phyloP scores from a whole-genome alignment of 768 basidiomycete species.

The Polyporus arcularius region DNA sequence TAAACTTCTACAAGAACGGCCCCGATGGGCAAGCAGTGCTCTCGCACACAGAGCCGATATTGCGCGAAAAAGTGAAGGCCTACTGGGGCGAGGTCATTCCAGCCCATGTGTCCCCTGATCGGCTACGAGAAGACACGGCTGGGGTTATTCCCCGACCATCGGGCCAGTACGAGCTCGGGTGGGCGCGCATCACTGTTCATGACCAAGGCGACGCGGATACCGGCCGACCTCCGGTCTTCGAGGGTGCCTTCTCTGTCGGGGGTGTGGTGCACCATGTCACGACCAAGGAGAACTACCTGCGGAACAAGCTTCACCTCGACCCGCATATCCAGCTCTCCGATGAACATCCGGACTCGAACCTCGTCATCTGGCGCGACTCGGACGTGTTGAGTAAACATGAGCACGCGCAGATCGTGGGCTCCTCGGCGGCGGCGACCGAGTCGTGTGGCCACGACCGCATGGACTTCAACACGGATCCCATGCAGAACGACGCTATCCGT shows the following conservation, averaged over 20 bases:
- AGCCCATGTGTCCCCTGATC: constrained; percentile 48
- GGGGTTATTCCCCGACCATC: constrained; percentile 49
- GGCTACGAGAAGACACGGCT: constrained; percentile 66
- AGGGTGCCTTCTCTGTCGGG: constrained; percentile 72
- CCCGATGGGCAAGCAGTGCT: constrained; percentile 53
- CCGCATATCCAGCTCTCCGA: constrained; percentile 44
- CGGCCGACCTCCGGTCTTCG: constrained; percentile 59
- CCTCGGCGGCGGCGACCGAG: constrained; percentile 29
- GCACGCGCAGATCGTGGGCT: constrained; percentile 32
- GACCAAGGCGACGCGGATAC: constrained; percentile 51
- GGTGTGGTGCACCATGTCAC: constrained; percentile 72
- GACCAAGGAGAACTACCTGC: constrained; percentile 70
- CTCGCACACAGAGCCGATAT: constrained; percentile 59
- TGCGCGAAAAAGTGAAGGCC: constrained; percentile 62
- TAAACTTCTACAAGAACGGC: constrained; percentile 60
- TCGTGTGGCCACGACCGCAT: constrained; percentile 74
- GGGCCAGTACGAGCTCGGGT: constrained; percentile 54
- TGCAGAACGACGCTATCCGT: constrained; percentile 52
- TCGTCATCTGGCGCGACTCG: constrained; percentile 77
- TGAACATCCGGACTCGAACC: constrained; percentile 46
- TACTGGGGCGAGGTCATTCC: constrained; percentile 79
- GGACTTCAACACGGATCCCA: constrained; percentile 62
- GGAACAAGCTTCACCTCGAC: constrained; percentile 59
- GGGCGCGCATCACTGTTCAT: constrained; percentile 78
- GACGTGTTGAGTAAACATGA: constrained; percentile 62